Conservation (phyloP, 441 rosid species). For the Corymbia calophylla region DNA sequence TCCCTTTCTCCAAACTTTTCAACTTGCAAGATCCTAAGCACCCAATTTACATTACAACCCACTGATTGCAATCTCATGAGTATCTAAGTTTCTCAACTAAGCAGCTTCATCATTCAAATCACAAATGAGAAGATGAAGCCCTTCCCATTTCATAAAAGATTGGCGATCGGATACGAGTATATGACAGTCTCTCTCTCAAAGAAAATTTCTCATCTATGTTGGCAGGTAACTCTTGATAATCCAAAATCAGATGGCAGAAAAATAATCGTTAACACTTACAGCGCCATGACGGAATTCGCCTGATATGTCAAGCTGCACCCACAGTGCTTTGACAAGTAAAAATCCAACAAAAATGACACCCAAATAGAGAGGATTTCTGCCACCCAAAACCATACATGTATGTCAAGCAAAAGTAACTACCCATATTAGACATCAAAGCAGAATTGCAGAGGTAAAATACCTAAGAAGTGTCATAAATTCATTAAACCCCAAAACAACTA, state of each 20-base stretch:
- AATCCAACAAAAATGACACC: conserved; percentile 55
- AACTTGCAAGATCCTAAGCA: not conserved
- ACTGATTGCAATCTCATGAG: not conserved
- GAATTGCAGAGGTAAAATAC: conserved; percentile 21
- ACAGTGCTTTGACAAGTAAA: conserved; percentile 75
- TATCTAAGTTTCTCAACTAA: not conserved
- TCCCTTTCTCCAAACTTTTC: not conserved
- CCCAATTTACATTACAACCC: not conserved
- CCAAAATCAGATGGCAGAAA: not conserved
- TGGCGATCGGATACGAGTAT: not conserved
- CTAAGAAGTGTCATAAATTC: conserved; percentile 96
- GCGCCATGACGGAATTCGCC: conserved; percentile 77
- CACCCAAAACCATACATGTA: conserved; percentile 7
- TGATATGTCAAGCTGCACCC: conserved; percentile 86
- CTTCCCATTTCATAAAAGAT: not conserved
- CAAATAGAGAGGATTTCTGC: conserved; percentile 90
- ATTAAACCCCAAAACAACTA: conserved; percentile 84
- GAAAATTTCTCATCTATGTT: not conserved
- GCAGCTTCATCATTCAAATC: not conserved
- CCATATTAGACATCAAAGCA: not conserved
- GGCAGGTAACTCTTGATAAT: not conserved
- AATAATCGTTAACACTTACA: conserved; percentile 36
- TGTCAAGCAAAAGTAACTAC: not conserved
- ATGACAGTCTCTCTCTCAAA: not conserved
- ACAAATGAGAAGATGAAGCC: not conserved